A percentile compares a stretch with the other conserved stretches of the same genome.
Evolutionary conservation across 2,329 filamentous ascomycete species (phyloP).

Genomic region (Diaporthe capsici): DNA sequence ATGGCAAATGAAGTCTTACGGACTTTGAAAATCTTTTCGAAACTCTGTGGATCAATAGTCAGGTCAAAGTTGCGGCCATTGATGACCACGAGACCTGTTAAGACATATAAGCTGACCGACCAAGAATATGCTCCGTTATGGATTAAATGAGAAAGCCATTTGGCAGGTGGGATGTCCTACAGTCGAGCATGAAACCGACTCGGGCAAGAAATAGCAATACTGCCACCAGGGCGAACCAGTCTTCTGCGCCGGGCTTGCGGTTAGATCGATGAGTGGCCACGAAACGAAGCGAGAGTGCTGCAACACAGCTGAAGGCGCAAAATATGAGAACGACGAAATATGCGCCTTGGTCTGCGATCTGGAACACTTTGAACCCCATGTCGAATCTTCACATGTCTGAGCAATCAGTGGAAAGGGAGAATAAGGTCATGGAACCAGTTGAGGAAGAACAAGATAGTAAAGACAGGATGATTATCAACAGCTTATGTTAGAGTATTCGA

Average conservation of each 20-base stretch:
- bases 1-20: no score
- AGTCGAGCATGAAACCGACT: neutral
- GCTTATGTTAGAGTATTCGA: neutral
- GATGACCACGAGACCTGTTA: neutral
- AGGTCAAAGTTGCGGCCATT: neutral
- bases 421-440: no score
- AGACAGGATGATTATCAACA: neutral
- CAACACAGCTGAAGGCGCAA: neutral
- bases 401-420: neutral
- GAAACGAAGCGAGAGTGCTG: neutral
- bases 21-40: neutral
- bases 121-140: neutral
- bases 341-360: neutral
- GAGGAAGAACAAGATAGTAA: neutral
- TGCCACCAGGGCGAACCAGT: neutral
- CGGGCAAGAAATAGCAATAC: neutral
- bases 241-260: neutral
- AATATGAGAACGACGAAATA: neutral
- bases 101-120: neutral
- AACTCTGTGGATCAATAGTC: neutral
- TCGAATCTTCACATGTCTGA: neutral
- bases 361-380: neutral
- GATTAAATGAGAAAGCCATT: rapidly evolving
- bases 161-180: neutral
- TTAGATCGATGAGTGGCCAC: neutral